phyloP scores from a whole-genome alignment of 75 land plant genomes.

The Picea sitchensis region DNA sequence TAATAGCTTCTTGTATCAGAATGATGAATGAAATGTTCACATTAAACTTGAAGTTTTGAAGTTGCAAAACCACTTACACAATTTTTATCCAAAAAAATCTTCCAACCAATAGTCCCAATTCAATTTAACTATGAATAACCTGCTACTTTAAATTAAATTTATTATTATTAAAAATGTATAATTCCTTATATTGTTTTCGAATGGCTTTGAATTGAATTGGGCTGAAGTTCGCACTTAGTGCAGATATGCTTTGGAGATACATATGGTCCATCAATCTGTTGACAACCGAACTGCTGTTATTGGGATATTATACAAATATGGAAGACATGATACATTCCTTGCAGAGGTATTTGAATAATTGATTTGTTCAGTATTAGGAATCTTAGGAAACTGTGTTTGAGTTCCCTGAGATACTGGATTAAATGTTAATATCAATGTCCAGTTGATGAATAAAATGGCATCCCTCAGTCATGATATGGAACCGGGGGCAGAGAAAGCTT shows the following conservation, averaged over 20 bases:
- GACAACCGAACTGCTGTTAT: slow-evolving; percentile 18
- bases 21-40: not conserved
- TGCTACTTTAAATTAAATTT: not conserved
- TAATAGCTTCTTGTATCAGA: not conserved
- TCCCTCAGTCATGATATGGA: not conserved
- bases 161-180: no score
- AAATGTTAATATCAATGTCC: not conserved
- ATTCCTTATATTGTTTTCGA: no score
- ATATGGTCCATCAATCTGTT: slow-evolving; percentile 30
- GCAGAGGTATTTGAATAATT: slow-evolving; percentile 15
- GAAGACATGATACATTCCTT: slow-evolving; percentile 32
- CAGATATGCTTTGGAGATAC: slow-evolving; percentile 34
- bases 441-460: not conserved
- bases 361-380: not conserved
- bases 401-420: no score
- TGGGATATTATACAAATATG: slow-evolving; percentile 27
- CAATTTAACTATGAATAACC: not conserved
- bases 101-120: not conserved
- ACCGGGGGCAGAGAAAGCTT: slow-evolving; percentile 6
- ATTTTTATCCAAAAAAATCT: no score
- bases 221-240: not conserved
- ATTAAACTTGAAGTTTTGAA: not conserved
- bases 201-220: no score
- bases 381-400: not conserved
- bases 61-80: not conserved